Evolutionary conservation across 1,284 basidiomycete species (phyloP), one percentile per base, ranked within the genome.

Genomic region (Boletus sp.): DNA sequence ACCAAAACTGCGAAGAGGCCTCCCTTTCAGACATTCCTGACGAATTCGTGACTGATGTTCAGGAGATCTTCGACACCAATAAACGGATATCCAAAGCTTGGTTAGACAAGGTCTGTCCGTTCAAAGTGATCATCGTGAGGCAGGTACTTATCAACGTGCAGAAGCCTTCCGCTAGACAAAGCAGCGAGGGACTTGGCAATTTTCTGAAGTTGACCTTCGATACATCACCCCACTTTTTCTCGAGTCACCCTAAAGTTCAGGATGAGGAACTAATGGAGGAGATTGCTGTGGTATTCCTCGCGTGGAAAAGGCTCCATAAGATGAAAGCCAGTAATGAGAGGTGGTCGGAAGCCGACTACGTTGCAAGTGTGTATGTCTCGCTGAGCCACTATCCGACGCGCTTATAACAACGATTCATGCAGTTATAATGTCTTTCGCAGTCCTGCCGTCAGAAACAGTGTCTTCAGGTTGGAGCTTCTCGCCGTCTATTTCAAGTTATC

Each of bases 261-360:
- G 56, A 60, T 27, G 52, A 54, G n/a, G 63, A 62, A n/a, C 57
- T 73, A 5, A 62, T 72, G 27, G 58, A 68, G 7, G 71, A 73
- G 23, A 55, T 78, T 17, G 62, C 64, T 23, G 59, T 51, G 5
- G 72, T 79, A 6, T 74, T 69, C 45, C 57, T 61, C 2, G 75
- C 76, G 3, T 79, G 75, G 73, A 65, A 69, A 23, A 66, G 68
- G 27, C 65, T 80, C 3, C 57, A 59, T 7, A 62, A 59, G 49
- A 75, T 80, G 75, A 68, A 64, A 19, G 59, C 60, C 7, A 70
- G 71, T 3, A 69, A 69, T 17, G 71, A 74, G 48, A 73, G 67
- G 52, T 76, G 71, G 65, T 78, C 75, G 2, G 80, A 81, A 55
- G 75, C 75, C 0, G 78, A 80, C 51, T 80, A 72, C 50, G 75